A percentile compares a stretch with the other conserved stretches of the same genome.
These are phyloP conservation scores for Leonotis leonurus DNA, from an alignment of 257 asterid species.

Conservation along the genomic window DNA sequence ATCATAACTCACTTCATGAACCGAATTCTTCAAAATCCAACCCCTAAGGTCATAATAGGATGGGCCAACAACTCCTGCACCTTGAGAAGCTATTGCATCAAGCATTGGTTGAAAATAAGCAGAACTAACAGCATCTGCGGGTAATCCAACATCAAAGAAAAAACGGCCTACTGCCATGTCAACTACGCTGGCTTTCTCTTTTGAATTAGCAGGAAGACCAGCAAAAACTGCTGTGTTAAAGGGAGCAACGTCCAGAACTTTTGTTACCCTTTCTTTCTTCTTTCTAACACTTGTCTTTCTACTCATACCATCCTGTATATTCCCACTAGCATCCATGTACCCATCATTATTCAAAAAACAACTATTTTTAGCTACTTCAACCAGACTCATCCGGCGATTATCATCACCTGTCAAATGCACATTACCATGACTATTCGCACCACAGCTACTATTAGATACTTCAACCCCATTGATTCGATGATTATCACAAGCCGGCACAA, in stretches of 20 bases:
- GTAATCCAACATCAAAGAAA: constrained; percentile 62
- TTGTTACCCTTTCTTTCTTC: constrained; percentile 68
- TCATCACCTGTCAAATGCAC: constrained; percentile 32
- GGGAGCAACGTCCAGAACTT: constrained; percentile 30
- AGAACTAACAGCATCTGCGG: constrained; percentile 65
- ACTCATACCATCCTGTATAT: constrained; percentile 37
- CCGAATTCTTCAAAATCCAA: constrained; percentile 60
- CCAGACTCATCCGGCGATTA: constrained; percentile 33
- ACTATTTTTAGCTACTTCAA: constrained; percentile 26
- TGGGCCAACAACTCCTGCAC: constrained; percentile 50
- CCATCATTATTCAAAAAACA: constrained; percentile 39
- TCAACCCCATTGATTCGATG: no score
- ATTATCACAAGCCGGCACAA: constrained; percentile 27
- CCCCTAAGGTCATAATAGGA: constrained; percentile 72
- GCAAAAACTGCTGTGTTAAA: constrained; percentile 22
- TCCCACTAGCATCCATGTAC: neutral
- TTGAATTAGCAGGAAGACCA: constrained; percentile 28
- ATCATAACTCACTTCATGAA: constrained; percentile 62
- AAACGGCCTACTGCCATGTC: constrained; percentile 80
- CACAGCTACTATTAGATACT: constrained; percentile 30
- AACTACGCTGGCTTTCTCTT: constrained; percentile 42
- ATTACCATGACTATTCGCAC: constrained; percentile 28
- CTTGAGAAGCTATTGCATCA: constrained; percentile 74
- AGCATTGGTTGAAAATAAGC: constrained; percentile 81
- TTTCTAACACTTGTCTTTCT: constrained; percentile 37